These are phyloP conservation scores for Aspergillus sp. DNA, from an alignment of 2,329 filamentous ascomycete genomes.

Conservation along the genomic window DNA sequence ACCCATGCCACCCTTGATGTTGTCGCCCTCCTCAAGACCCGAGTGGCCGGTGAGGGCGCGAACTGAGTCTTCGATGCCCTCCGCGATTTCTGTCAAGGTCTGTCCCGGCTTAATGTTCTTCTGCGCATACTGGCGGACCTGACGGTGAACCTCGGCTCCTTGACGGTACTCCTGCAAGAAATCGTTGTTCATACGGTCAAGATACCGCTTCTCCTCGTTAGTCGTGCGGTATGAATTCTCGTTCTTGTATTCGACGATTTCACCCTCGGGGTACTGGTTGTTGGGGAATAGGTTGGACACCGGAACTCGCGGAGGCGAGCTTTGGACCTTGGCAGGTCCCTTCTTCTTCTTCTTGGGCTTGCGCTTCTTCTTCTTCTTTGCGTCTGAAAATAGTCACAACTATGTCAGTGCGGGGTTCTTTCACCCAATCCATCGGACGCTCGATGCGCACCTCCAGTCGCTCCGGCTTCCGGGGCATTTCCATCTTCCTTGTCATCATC, in stretches of 20 bases:
- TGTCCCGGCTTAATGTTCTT: conserved; percentile 77
- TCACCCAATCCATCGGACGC: too few relatives aligned
- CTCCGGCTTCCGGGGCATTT: conserved; percentile 32
- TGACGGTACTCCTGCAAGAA: conserved; percentile 78
- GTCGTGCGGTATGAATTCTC: conserved; percentile 78
- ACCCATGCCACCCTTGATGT: conserved; percentile 73
- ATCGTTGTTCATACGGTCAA: conserved; percentile 74
- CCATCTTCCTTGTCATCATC: conserved; percentile 52
- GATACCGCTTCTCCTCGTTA: conserved; percentile 75
- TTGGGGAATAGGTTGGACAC: conserved; percentile 70
- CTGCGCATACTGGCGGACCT: conserved; percentile 79
- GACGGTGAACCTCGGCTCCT: conserved; percentile 82
- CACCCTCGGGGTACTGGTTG: conserved; percentile 68
- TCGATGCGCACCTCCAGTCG: conserved; percentile 28
- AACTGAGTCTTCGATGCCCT: conserved; percentile 81
- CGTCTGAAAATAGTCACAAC: conserved; percentile 19
- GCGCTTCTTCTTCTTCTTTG: conserved; percentile 82
- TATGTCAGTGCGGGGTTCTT: background rate
- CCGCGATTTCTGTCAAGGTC: conserved; percentile 73
- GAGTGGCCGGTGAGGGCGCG: conserved; percentile 71
- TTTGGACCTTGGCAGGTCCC: conserved; percentile 61
- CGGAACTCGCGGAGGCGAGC: conserved; percentile 69
- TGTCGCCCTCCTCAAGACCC: conserved; percentile 73
- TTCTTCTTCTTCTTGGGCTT: conserved; percentile 68
- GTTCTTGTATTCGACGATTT: conserved; percentile 71